phyloP scores from a whole-genome alignment of 2,329 filamentous ascomycete species.

The Paecilomyces dactylethromorphus region DNA sequence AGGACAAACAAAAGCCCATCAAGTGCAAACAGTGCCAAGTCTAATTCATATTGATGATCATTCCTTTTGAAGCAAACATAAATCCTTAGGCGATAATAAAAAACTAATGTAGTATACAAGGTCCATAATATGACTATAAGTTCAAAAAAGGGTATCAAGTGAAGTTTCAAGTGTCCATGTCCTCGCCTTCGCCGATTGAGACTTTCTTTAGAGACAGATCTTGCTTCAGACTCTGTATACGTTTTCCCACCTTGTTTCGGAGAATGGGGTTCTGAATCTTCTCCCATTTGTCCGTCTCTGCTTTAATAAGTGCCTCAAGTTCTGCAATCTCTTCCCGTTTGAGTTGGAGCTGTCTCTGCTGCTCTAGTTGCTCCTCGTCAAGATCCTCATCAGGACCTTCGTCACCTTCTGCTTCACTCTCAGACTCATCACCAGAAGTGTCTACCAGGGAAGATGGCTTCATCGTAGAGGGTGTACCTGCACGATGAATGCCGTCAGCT shows the following conservation, averaged over 20 bases:
- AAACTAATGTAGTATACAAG: not conserved
- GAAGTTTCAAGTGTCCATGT: conserved; percentile 8
- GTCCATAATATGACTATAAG: not conserved
- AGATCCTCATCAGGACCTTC: conserved; percentile 30
- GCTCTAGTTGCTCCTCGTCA: conserved; percentile 38
- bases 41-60: not conserved
- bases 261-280: conserved; percentile 33
- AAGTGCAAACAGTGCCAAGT: not conserved
- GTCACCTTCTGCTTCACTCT: conserved; percentile 29
- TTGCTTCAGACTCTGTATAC: conserved; percentile 38
- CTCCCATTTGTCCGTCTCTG: conserved; percentile 35
- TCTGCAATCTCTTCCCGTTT: conserved; percentile 40
- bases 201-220: conserved; percentile 39
- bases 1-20: not conserved
- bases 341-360: conserved; percentile 35
- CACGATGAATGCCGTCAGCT: conserved; percentile 16
- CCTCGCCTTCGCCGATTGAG: conserved; percentile 31
- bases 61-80: not conserved
- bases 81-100: not conserved
- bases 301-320: conserved; percentile 32
- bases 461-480: conserved; percentile 24
- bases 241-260: conserved; percentile 37
- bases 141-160: not conserved
- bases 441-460: conserved; percentile 28
- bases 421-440: conserved; percentile 37